Base-by-base conservation (phyloP, 768 basidiomycete species). In the Leccinum rimulosum region DNA sequence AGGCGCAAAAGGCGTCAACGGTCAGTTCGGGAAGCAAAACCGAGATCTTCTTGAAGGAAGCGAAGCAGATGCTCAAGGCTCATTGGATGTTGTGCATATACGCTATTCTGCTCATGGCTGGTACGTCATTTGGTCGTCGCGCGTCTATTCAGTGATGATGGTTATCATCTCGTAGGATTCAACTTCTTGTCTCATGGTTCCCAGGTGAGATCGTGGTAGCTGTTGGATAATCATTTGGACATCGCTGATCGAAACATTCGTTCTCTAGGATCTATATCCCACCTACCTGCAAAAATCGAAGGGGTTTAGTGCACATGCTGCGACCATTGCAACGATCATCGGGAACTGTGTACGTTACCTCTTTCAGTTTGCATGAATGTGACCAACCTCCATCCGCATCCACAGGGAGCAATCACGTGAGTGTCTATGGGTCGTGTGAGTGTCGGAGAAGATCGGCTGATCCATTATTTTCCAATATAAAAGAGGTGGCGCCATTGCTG, bases 61-160 rank as follows among this genome's bases (percentile, higher is more conserved):
- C 84, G 0, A 79, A 82, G 63, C 76, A 75, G 54, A 96, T 95
- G 92, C 75, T 96, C 40, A 91, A 84, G 76, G 73, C 70, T 1
- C 91, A 97, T 70, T 96, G 93, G 93, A 54, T 83, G 27, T 69
- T 89, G 47, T 92, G 89, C 68, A 84, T 95, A 58, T 95, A 95
- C 66, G 89, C 90, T 7, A 79, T 95, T 27, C 74, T 93, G 36
- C 80, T 95, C 59, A 91, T 94, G 89, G 86, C 89, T 5, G 78
- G 77, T 77, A 38, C 49, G 70, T 70, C 14, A 11, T 58, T 62
- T 36, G 8, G 1, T 17, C 11, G 5, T 17, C 8, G n/a, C 40
- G 40, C n/a, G 40, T n/a, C 9, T 8, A 43, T 43, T 10, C 6
- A 57, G 55, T 11, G 4, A 12, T 11, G 28, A 17, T 15, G 9